phyloP scores from a whole-genome alignment of 495 filamentous ascomycete genomes.

The Aspergillus funiculosus region DNA sequence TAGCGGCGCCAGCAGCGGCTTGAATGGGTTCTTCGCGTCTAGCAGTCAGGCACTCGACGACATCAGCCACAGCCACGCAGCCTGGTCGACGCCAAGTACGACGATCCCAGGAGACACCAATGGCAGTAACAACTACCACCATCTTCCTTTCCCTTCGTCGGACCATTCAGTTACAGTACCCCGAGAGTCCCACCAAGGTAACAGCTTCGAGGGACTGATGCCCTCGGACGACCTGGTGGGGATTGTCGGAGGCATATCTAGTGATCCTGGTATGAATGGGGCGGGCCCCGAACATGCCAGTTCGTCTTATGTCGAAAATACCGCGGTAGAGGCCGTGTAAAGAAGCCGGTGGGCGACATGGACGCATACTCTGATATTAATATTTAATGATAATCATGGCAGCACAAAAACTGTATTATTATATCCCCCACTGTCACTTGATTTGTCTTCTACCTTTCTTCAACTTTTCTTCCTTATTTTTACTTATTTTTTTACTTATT shows the following conservation, averaged over 20 bases:
- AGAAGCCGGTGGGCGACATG: background rate
- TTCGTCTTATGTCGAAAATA: conserved; percentile 28
- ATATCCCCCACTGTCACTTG: too few species aligned
- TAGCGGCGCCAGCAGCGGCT: conserved; percentile 29
- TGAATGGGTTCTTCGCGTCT: conserved; percentile 33
- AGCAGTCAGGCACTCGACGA: conserved; percentile 35
- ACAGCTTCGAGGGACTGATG: conserved; percentile 34
- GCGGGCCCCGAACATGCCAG: conserved; percentile 34
- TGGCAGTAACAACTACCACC: conserved; percentile 30
- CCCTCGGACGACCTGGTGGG: conserved; percentile 39
- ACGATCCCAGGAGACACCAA: conserved; percentile 32
- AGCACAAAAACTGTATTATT: conserved; percentile 18
- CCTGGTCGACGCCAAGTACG: conserved; percentile 33
- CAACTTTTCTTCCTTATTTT: background rate
- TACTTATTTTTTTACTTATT: conserved; percentile 4
- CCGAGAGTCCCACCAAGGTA: conserved; percentile 33
- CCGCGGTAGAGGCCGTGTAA: conserved; percentile 34
- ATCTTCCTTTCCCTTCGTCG: conserved; percentile 30
- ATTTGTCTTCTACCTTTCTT: too few species aligned
- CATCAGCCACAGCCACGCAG: conserved; percentile 30
- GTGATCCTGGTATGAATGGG: conserved; percentile 36
- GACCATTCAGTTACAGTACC: conserved; percentile 33
- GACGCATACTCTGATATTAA: background rate
- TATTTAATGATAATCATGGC: conserved; percentile 20
- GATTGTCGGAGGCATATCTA: conserved; percentile 38